A percentile compares a stretch with the other conserved stretches of the same genome.
Conservation (phyloP, 2,329 filamentous ascomycete species). For the Colletotrichum theobromicola region DNA sequence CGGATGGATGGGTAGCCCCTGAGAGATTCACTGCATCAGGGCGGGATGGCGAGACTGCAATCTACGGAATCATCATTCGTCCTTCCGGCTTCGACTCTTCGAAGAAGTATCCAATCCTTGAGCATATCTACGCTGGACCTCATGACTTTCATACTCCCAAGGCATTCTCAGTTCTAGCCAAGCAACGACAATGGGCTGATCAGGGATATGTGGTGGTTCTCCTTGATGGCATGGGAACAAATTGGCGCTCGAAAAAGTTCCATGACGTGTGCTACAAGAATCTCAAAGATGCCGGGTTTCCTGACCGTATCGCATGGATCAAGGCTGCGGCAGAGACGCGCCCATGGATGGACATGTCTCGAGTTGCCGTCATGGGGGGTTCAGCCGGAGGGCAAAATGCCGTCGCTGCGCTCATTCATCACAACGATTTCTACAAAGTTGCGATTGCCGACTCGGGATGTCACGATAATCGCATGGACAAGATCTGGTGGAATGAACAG, state of each 20-base stretch:
- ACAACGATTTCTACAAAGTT: conserved; percentile 32
- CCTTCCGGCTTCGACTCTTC: conserved; percentile 27
- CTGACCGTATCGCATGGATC: conserved; percentile 34
- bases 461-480: conserved; percentile 36
- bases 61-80: neutral
- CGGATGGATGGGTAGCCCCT: neutral
- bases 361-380: conserved; percentile 31
- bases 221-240: conserved; percentile 36
- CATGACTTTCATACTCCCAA: conserved; percentile 28
- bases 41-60: neutral
- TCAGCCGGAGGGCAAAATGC: conserved; percentile 36
- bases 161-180: conserved; percentile 22
- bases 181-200: conserved; percentile 28
- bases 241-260: conserved; percentile 32
- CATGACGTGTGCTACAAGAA: conserved; percentile 35
- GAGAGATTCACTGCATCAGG: neutral
- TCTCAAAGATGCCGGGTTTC: conserved; percentile 30
- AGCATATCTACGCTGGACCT: conserved; percentile 33
- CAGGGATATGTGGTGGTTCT: conserved; percentile 33
- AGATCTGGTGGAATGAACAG: conserved; percentile 35
- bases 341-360: conserved; percentile 31
- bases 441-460: conserved; percentile 31
- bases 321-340: conserved; percentile 28
- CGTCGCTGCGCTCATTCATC: conserved; percentile 29
- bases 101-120: conserved; percentile 31